Evolutionary conservation across 345 rosid genomes (phyloP).

Genomic region (Brassica juncea): DNA sequence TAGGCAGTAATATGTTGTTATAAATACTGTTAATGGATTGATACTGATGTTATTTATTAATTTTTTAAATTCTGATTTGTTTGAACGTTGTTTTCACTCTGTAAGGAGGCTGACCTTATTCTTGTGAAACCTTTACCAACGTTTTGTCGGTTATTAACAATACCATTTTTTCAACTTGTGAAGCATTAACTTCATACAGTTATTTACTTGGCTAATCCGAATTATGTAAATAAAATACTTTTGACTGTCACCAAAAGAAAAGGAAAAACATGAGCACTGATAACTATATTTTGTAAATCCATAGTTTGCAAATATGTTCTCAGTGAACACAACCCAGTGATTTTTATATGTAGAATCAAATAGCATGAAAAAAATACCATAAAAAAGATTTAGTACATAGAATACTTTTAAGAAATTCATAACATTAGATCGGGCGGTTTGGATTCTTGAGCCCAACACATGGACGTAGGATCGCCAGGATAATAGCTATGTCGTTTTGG

Average conservation of each 20-base stretch:
- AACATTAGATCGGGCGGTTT: slow-evolving; percentile 61
- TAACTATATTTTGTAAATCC: too few relatives aligned
- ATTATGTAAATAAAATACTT: background rate
- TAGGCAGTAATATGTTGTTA: background rate
- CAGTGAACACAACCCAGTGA: too few relatives aligned
- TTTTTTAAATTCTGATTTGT: too few relatives aligned
- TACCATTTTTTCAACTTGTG: background rate
- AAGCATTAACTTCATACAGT: background rate
- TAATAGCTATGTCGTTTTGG: slow-evolving; percentile 89
- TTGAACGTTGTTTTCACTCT: too few relatives aligned
- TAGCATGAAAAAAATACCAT: too few relatives aligned
- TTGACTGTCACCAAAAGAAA: background rate
- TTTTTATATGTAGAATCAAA: too few relatives aligned
- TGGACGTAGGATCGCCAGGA: slow-evolving; percentile 91
- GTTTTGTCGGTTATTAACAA: background rate
- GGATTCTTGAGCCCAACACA: slow-evolving; percentile 98
- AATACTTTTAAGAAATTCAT: too few relatives aligned
- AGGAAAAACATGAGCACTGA: too few relatives aligned
- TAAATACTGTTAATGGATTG: background rate
- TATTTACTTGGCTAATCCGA: background rate
- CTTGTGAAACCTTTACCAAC: background rate
- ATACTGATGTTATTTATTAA: background rate
- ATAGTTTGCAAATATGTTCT: too few relatives aligned
- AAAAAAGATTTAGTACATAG: too few relatives aligned
- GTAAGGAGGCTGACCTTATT: background rate